These are phyloP conservation scores for Pythium rhizo-oryzae DNA, from an alignment of 352 stramenopile species.

Conservation along the genomic window DNA sequence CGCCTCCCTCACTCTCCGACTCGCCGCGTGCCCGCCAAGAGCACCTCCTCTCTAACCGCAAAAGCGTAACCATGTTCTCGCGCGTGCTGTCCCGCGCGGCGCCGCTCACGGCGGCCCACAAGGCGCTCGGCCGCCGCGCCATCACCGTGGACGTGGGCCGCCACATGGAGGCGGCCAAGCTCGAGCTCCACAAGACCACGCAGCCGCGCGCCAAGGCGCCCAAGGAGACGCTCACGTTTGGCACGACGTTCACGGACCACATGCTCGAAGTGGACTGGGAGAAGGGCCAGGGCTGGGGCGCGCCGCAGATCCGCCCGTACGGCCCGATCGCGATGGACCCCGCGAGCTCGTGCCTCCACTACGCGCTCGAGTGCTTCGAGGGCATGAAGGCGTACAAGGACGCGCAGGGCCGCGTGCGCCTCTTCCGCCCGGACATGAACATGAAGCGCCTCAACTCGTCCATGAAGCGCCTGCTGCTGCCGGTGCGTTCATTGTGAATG, in stretches of 20 bases:
- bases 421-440: constrained; percentile 97
- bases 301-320: constrained; percentile 92
- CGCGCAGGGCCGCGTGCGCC: constrained; percentile 79
- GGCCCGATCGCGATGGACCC: constrained; percentile 92
- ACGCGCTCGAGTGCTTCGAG: constrained; percentile 95
- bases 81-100: constrained; percentile 15
- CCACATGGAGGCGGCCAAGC: constrained; percentile 38
- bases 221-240: constrained; percentile 93
- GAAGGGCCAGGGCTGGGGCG: constrained; percentile 80
- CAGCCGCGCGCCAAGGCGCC: constrained; percentile 57
- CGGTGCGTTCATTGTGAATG: constrained; percentile 35
- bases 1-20: background rate
- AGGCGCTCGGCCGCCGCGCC: constrained; percentile 19
- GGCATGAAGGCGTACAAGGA: constrained; percentile 96
- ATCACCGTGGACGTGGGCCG: constrained; percentile 38
- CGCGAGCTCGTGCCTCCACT: constrained; percentile 93
- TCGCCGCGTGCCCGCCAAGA: background rate
- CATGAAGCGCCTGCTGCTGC: constrained; percentile 92
- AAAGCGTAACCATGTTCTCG: constrained; percentile 9
- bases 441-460: constrained; percentile 95
- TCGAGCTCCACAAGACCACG: constrained; percentile 50
- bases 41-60: background rate
- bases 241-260: constrained; percentile 95
- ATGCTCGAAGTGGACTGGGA: constrained; percentile 97
- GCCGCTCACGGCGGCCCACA: background rate